Percentiles rank a stretch among this genome's conserved stretches.
These are phyloP conservation scores for Elaeis guineensis DNA, from an alignment of 176 grass and related monocot species.

Conservation along the genomic window DNA sequence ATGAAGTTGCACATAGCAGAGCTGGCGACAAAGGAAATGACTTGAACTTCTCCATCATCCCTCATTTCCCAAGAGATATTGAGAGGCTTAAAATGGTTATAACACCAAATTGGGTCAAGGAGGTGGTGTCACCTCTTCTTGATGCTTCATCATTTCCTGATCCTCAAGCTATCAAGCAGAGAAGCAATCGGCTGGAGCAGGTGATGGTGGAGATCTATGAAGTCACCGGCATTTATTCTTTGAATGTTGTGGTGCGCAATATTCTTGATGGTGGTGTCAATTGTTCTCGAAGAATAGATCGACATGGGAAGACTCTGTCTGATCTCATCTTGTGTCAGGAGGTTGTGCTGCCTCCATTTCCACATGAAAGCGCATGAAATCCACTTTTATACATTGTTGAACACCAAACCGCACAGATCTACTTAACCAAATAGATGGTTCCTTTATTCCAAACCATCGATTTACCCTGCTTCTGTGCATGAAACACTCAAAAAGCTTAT, in stretches of 20 bases:
- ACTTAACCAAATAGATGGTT: background rate
- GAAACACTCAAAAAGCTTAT: too few relatives aligned
- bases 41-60: constrained; percentile 80
- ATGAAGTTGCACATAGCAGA: constrained; percentile 66
- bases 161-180: constrained; percentile 9
- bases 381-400: background rate
- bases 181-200: constrained; percentile 25
- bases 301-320: constrained; percentile 79
- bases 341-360: constrained; percentile 32
- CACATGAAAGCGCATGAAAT: background rate
- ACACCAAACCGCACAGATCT: too few relatives aligned
- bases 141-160: constrained; percentile 30
- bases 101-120: constrained; percentile 66
- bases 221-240: constrained; percentile 56
- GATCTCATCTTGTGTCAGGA: constrained; percentile 77
- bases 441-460: too few relatives aligned
- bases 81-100: constrained; percentile 42
- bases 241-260: constrained; percentile 77
- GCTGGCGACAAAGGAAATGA: constrained; percentile 86
- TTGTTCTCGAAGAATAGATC: constrained; percentile 86
- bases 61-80: constrained; percentile 54
- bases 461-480: too few relatives aligned
- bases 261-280: constrained; percentile 86
- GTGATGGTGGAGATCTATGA: constrained; percentile 73
- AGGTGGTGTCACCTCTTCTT: constrained; percentile 51